Percentiles rank a stretch among this genome's conserved stretches.
These are phyloP conservation scores for Penstemon newberryi DNA, from an alignment of 257 asterid genomes.

Conservation along the genomic window DNA sequence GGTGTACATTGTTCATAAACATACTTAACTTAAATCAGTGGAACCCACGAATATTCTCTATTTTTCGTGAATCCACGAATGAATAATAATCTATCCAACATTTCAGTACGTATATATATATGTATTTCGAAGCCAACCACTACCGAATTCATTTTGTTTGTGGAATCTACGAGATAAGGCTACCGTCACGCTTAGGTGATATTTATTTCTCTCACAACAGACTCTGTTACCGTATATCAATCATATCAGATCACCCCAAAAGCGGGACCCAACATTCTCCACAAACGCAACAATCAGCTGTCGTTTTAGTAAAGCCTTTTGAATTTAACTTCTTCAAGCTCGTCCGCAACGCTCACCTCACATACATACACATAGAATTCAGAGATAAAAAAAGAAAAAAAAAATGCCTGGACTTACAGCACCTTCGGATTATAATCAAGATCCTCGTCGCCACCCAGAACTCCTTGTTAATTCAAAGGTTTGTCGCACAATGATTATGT, in stretches of 20 bases:
- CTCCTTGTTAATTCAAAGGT: constrained; percentile 83
- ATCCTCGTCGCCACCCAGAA: constrained; percentile 80
- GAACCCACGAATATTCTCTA: too few relatives aligned
- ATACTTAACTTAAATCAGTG: too few relatives aligned
- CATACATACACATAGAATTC: background rate
- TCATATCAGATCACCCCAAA: background rate
- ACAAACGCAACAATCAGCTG: background rate
- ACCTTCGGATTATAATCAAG: constrained; percentile 79
- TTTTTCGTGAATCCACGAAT: too few relatives aligned
- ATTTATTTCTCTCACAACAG: background rate
- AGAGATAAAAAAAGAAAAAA: background rate
- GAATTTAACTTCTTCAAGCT: background rate
- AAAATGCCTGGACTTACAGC: constrained; percentile 80
- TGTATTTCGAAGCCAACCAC: too few relatives aligned
- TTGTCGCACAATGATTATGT: background rate
- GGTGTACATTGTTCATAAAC: too few relatives aligned
- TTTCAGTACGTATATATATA: too few relatives aligned
- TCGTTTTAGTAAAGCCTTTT: background rate
- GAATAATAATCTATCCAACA: too few relatives aligned
- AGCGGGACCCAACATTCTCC: background rate
- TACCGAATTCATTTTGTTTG: too few relatives aligned
- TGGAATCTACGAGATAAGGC: background rate
- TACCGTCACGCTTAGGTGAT: background rate
- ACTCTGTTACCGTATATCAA: background rate
- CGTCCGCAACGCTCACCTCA: background rate